Conservation (phyloP, 257 asterid genomes). For the Anisodus tanguticus region DNA sequence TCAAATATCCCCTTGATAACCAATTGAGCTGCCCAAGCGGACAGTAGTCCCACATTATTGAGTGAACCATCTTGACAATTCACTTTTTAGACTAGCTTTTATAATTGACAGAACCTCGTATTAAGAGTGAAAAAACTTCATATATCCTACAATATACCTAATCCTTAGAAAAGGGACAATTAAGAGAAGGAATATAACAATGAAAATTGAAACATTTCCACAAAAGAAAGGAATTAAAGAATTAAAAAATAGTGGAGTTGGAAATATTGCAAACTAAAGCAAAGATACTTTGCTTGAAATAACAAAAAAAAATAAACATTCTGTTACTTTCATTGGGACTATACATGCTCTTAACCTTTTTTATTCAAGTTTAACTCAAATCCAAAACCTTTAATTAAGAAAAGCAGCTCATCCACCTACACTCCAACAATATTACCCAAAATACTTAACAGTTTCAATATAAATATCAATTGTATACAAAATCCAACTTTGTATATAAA, state of each 20-base stretch:
- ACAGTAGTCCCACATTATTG: too few species aligned
- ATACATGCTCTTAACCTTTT: not conserved
- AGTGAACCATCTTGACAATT: too few species aligned
- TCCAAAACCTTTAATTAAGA: too few species aligned
- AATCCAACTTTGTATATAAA: not conserved
- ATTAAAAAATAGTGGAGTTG: not conserved
- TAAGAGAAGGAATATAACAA: not conserved
- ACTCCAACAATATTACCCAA: not conserved
- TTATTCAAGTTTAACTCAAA: too few species aligned
- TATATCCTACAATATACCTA: too few species aligned
- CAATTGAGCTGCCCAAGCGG: too few species aligned
- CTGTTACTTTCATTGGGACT: slow-evolving; percentile 38
- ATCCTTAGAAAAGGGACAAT: not conserved
- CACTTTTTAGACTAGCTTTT: too few species aligned
- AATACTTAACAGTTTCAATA: not conserved
- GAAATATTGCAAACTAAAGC: slow-evolving; percentile 28
- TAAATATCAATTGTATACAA: too few species aligned
- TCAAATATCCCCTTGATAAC: too few species aligned
- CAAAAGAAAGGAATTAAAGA: slow-evolving; percentile 23
- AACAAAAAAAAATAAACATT: slow-evolving; percentile 36
- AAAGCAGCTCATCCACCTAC: too few species aligned
- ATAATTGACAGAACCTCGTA: too few species aligned
- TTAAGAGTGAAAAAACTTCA: too few species aligned
- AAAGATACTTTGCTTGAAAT: slow-evolving; percentile 62
- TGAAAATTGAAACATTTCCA: not conserved